Evolutionary conservation across 1,284 basidiomycete species (phyloP).

Genomic region (Fomitopsis betulina): DNA sequence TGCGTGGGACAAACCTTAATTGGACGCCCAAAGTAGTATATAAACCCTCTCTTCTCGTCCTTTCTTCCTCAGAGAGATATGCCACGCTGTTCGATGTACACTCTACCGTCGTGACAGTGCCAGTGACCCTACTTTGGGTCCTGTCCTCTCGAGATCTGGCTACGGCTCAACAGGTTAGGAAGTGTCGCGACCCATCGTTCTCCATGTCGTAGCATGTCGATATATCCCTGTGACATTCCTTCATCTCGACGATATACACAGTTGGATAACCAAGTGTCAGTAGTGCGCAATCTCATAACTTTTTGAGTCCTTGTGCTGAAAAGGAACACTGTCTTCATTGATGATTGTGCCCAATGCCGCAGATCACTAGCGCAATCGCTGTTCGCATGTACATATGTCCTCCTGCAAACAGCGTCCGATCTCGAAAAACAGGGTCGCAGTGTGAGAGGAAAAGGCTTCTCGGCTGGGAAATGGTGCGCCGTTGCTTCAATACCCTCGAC

Average conservation of each 20-base stretch:
- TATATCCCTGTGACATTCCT: conserved; percentile 31
- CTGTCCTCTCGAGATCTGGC: conserved; percentile 35
- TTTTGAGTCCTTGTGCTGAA: too few relatives aligned
- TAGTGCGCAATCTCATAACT: too few relatives aligned
- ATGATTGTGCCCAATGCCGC: too few relatives aligned
- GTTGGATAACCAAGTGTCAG: too few relatives aligned
- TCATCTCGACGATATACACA: neutral
- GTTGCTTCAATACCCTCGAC: neutral
- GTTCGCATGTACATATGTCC: too few relatives aligned
- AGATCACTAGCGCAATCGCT: too few relatives aligned
- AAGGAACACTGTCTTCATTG: too few relatives aligned
- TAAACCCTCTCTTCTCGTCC: conserved; percentile 9
- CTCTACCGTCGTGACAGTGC: conserved; percentile 38
- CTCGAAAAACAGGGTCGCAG: neutral
- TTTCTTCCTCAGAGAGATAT: conserved; percentile 29
- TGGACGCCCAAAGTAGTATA: conserved; percentile 14
- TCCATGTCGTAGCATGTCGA: conserved; percentile 38
- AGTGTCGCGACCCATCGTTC: conserved; percentile 32
- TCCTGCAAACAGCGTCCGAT: neutral
- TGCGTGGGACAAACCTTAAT: neutral
- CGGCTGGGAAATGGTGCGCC: neutral
- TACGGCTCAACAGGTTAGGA: conserved; percentile 34
- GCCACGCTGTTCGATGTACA: conserved; percentile 38
- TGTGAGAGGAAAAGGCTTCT: neutral
- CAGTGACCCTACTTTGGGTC: conserved; percentile 32